Evolutionary conservation across 1,139 yeast species (phyloP).

Genomic region (Pneumocystis canis): DNA sequence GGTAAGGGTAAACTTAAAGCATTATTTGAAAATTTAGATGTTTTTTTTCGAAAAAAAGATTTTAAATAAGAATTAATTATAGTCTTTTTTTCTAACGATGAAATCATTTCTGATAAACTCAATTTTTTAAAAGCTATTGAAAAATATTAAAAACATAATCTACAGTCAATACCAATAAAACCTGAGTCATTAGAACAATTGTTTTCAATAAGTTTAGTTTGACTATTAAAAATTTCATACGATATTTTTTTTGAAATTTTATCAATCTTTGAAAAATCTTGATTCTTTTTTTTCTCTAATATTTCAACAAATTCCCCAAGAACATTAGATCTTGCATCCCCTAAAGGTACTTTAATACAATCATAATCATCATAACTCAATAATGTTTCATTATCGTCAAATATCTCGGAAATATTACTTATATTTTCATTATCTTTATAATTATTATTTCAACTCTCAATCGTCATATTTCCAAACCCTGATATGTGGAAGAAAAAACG

Average conservation of each 20-base stretch:
- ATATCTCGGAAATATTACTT: neutral
- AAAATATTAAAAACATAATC: slow-evolving; percentile 9
- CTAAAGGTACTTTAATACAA: neutral
- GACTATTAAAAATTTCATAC: slow-evolving; percentile 33
- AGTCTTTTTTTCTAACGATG: slow-evolving; percentile 36
- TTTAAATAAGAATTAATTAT: slow-evolving; percentile 29
- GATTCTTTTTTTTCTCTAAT: slow-evolving; percentile 20
- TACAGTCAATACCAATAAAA: slow-evolving; percentile 24
- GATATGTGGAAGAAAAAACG: neutral
- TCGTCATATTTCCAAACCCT: neutral
- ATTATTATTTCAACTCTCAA: neutral
- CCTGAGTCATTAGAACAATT: neutral
- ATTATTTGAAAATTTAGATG: slow-evolving; percentile 20
- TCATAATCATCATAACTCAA: neutral
- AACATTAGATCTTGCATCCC: slow-evolving; percentile 3
- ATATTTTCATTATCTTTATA: neutral
- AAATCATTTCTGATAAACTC: slow-evolving; percentile 61
- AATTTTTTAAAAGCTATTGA: slow-evolving; percentile 29
- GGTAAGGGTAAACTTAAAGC: slow-evolving; percentile 74
- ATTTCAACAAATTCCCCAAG: slow-evolving; percentile 20
- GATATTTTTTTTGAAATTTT: slow-evolving; percentile 20
- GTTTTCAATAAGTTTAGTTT: neutral
- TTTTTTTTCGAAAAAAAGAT: slow-evolving; percentile 16
- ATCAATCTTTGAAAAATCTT: slow-evolving; percentile 20
- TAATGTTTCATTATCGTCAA: neutral